Evolutionary conservation across 495 filamentous ascomycete species (phyloP), one percentile per base, ranked within the genome.

Genomic region (Daldinia vernicosa): DNA sequence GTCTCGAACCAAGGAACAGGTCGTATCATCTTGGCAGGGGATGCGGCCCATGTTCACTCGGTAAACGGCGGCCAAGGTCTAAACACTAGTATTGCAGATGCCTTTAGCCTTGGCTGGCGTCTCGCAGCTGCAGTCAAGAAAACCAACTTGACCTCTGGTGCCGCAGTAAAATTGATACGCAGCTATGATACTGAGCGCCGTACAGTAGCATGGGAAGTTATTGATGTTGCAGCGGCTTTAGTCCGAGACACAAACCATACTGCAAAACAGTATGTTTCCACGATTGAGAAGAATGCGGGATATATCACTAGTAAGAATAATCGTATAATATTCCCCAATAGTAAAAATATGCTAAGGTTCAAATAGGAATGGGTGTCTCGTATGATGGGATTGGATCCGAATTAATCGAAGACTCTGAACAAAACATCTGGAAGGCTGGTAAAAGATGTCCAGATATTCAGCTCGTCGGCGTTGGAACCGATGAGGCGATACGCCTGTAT

Each of bases 141-240:
- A 19, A 15, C n/a, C 8, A 11, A 33, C 12, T 60, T 74, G 14
- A 30, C 22, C 3, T 40, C 55, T 2, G 60, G 32, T 19, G 68
- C 68, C 11, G 71, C 68, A 11, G 26, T 11, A 4, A 66, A 63
- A 12, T 76, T 88, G 6, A 76, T 88, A 17, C 67, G 74, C 50
- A 88, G 85, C 1, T 89, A 89, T 52, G 72, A 85, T 22, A 66
- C 69, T 4, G 87, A 88, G 63, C 80, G 86, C 4, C 75, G 80
- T 6, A 64, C 71, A 0, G 76, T 86, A 15, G 87, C 86, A 0
- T 74, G 83, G 28, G 80, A 84, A 66, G 73, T 89, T 22, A 80
- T 89, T 27, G 81, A 84, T 4, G 85, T 86, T 40, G 87, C 74
- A 24, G 71, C 67, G 1, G 30, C 67, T n/a, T 56, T 76, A 22